Base-by-base conservation (phyloP, 148 eudicot genomes). In the Heliosperma pusillum region DNA sequence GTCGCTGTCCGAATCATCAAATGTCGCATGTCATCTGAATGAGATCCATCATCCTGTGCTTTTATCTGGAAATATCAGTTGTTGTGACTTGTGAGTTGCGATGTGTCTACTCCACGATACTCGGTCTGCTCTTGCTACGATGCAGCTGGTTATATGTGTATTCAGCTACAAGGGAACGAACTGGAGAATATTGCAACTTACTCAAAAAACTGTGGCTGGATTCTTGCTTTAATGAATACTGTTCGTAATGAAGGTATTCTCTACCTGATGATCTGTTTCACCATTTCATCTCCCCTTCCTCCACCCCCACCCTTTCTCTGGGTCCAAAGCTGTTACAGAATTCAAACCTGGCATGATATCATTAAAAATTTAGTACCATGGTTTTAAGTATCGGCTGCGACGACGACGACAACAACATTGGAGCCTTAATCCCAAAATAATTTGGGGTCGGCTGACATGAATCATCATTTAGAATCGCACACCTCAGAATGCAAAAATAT, bases 221-320 rank as follows among this genome's bases (percentile, higher is more conserved):
- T 44, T 57, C n/a, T 56, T 66, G 22, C 60, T 74, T 45, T 27
- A 19, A 11, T 19, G 42, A 74, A 65, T 60, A 65, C 68, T 27
- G 69, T 65, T 65, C 69, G 36, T 40, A 2, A 67, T 67, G 53
- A 67, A 67, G 70, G 70, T 67, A 67, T 40, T 17, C 70, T 40
- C 70, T 67, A 67, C 26, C 25, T 40, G 50, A 42, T 67, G 70
- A 10, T n/a, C 44, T 20, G 0, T 67, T 36, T 47, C 40, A 40
- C 10, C 26, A 9, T 67, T 36, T 67, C 27, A 10, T 67, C 52
- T 40, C 50, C 70, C 47, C 21, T 16, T 7, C 44, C 29, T 15
- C 44, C 40, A 7, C 68, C 44, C 44, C 21, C 15, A 26, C 1
- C n/a, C 20, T 13, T 8, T 64, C 30, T n/a, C 42, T 27, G 13